These are phyloP conservation scores for Crithidia acanthocephali DNA, from an alignment of 208 protist species.

Conservation along the genomic window DNA sequence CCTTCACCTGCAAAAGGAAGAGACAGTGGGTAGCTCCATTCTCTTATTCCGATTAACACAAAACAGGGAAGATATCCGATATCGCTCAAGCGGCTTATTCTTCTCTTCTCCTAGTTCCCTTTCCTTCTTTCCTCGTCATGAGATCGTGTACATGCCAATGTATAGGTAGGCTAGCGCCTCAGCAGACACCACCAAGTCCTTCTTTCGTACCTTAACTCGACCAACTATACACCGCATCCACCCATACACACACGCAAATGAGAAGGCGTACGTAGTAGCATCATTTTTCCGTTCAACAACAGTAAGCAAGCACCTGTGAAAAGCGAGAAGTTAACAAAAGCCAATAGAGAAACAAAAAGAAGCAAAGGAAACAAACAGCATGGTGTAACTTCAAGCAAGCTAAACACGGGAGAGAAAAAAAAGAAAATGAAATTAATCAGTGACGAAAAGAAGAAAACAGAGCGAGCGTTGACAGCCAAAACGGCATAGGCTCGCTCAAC, in stretches of 20 bases:
- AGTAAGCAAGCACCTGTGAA: conserved; percentile 12
- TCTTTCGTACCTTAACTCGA: neutral
- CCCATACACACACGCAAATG: neutral
- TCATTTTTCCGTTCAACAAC: neutral
- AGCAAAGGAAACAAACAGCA: neutral
- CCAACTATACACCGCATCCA: conserved; percentile 1
- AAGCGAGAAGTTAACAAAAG: too few species aligned
- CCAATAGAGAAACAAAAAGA: too few species aligned
- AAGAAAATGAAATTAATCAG: too few species aligned
- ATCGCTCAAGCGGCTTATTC: neutral
- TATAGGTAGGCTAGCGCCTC: neutral
- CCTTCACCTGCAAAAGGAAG: conserved; percentile 1
- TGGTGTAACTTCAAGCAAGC: neutral
- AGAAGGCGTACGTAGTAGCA: neutral
- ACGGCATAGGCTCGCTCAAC: neutral
- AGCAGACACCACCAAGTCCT: conserved; percentile 5
- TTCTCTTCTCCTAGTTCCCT: neutral
- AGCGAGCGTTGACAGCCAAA: too few species aligned
- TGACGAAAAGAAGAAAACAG: neutral
- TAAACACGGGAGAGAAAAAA: neutral
- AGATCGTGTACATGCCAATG: conserved; percentile 1
- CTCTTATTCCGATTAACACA: neutral
- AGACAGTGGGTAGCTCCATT: neutral
- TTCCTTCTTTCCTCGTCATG: neutral
- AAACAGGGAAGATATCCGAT: neutral